Base-by-base conservation (phyloP, 208 protist species). In the Entamoeba histolytica region DNA sequence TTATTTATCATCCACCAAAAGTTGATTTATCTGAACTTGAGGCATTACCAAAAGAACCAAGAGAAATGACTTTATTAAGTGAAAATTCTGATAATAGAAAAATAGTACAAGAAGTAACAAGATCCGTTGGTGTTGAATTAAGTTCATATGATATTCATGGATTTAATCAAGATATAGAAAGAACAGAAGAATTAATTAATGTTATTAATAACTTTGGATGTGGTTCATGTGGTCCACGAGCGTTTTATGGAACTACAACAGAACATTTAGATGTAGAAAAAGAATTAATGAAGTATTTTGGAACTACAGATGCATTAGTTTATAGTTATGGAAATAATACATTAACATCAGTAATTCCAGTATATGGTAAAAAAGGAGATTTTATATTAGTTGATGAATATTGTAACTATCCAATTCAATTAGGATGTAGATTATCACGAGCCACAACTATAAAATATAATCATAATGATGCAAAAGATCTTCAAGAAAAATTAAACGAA, bases 381-480 rank as follows among this genome's bases (percentile, higher is more conserved):
- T 2, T 78, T 0, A 73, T 93, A 49, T 92, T 94, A n/a, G 91
- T 93, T 91, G 98, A 99, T 95, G 95, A 97, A 44, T 96, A 92
- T 91, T 96, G 97, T 44, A 96, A 94, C 92, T 95, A 97, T 57
- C 93, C 97, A 28, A 94, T 98, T 49, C 95, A 97, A 93, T 97
- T 97, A 91, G 98, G 98, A 78, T 95, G 97, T 69, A 49, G 94
- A 19, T 96, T 99, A 12, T 98, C 97, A 8, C 12, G 23, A 4
- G 95, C 96, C 10, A 96, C 96, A 91, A 92, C 98, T 35, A 61
- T 95, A 10, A 96, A 96, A 50, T 99, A 97, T 94, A 96, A 97
- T 52, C 98, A 99, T 95, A 99, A 98, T 95, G 96, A 99, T 95
- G 97, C 99, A 95, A 92, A 94, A 44, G 96, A 98, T 93, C 95